Conservation (phyloP, 257 asterid species). For the Solanum piurae region DNA sequence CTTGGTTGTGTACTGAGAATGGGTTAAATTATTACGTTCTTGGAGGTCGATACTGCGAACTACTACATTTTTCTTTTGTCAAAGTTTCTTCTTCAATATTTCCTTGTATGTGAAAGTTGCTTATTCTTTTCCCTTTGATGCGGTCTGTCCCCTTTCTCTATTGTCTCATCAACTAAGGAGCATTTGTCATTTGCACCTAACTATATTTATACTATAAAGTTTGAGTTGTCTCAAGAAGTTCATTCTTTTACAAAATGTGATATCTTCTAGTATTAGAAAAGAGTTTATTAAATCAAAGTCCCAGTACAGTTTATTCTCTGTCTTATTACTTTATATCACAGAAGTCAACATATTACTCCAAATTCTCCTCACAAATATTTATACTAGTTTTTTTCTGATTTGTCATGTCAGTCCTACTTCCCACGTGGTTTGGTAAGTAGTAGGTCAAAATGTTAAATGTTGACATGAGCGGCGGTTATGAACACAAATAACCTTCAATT, state of each 20-base stretch:
- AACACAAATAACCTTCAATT: not conserved
- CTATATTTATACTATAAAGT: not conserved
- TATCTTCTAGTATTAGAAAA: not conserved
- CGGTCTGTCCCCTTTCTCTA: not conserved
- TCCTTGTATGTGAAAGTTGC: not conserved
- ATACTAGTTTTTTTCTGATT: not conserved
- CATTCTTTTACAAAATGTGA: not conserved
- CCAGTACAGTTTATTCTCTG: not conserved
- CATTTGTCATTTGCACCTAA: not conserved
- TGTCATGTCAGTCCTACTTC: not conserved
- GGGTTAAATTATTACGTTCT: not conserved
- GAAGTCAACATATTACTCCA: not conserved
- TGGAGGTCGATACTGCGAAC: not conserved
- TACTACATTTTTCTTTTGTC: not conserved
- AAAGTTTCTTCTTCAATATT: not conserved
- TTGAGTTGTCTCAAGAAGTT: not conserved
- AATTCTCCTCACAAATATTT: not conserved
- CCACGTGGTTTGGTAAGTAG: not conserved
- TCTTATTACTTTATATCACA: not conserved
- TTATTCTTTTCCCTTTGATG: not conserved
- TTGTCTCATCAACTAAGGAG: not conserved
- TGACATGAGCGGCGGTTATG: not conserved
- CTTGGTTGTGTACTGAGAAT: not conserved
- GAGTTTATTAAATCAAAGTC: not conserved
- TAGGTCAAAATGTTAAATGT: not conserved